A percentile compares a stretch with the other conserved stretches of the same genome.
phyloP scores from a whole-genome alignment of 306 rosid genomes.

The Corylus avellana region DNA sequence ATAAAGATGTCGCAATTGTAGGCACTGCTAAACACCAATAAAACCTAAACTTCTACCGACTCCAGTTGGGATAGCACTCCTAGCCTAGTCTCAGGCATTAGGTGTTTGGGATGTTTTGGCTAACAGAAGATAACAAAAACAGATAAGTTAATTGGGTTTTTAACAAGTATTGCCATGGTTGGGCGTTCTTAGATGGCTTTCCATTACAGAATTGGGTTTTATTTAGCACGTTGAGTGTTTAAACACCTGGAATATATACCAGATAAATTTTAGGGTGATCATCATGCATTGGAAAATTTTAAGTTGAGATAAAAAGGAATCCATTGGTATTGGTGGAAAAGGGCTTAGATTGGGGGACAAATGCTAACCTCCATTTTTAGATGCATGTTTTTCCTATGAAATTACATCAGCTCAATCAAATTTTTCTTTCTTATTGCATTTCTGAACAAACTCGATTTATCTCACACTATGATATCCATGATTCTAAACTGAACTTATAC shows the following conservation, averaged over 20 bases:
- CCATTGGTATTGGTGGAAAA: not conserved
- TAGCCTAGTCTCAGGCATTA: not conserved
- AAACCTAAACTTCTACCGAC: not conserved
- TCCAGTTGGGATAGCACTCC: not conserved
- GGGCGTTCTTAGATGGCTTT: not conserved
- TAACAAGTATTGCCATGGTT: not conserved
- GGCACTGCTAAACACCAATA: not conserved
- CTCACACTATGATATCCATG: not conserved
- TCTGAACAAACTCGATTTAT: not conserved
- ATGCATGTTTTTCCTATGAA: not conserved
- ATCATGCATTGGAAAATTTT: not conserved
- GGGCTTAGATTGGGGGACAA: not conserved
- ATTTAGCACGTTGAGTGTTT: not conserved
- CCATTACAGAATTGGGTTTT: not conserved
- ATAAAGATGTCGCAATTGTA: not conserved
- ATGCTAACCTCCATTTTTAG: not conserved
- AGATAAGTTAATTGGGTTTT: not conserved
- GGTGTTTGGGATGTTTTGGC: not conserved
- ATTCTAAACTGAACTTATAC: not conserved
- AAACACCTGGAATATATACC: not conserved
- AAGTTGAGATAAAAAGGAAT: not conserved
- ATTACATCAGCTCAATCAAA: not conserved
- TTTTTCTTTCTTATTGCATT: not conserved
- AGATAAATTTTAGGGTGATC: not conserved
- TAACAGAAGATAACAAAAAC: not conserved